A percentile compares a stretch with the other conserved stretches of the same genome.
These are phyloP conservation scores for Angomonas deanei DNA, from an alignment of 208 protist genomes.

Conservation along the genomic window DNA sequence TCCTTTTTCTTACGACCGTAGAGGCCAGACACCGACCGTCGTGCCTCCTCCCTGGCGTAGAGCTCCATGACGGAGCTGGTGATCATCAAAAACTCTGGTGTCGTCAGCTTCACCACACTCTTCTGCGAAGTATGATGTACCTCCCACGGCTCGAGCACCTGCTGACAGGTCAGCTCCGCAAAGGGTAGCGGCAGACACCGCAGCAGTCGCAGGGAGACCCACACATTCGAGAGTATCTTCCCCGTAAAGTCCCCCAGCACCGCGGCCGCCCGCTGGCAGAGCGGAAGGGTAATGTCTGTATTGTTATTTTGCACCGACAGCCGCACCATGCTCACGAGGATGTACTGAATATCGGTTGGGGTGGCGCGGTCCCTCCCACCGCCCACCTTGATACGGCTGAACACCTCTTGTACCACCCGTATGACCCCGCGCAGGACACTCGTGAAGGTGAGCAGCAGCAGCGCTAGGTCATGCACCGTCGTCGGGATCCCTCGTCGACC, in stretches of 20 bases:
- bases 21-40: too few species aligned
- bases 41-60: too few species aligned
- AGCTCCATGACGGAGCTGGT: too few species aligned
- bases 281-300: not conserved
- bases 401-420: slow-evolving; percentile 71
- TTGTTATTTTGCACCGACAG: slow-evolving; percentile 40
- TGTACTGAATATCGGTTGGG: slow-evolving; percentile 60
- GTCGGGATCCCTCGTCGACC: slow-evolving; percentile 2
- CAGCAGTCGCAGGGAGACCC: not conserved
- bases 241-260: not conserved
- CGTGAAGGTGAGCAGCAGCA: slow-evolving; percentile 78
- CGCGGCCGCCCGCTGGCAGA: not conserved
- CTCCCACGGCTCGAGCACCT: too few species aligned
- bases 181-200: not conserved
- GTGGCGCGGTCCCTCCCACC: slow-evolving; percentile 30
- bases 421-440: slow-evolving; percentile 76
- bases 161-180: not conserved
- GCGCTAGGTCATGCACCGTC: slow-evolving; percentile 68
- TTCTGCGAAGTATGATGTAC: too few species aligned
- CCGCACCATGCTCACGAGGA: slow-evolving; percentile 73
- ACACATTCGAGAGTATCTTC: not conserved
- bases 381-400: slow-evolving; percentile 70
- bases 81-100: too few species aligned
- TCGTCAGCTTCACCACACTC: too few species aligned
- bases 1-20: too few species aligned